Base-by-base conservation (phyloP, 805 yeast genomes). In the Ogataea angusta region DNA sequence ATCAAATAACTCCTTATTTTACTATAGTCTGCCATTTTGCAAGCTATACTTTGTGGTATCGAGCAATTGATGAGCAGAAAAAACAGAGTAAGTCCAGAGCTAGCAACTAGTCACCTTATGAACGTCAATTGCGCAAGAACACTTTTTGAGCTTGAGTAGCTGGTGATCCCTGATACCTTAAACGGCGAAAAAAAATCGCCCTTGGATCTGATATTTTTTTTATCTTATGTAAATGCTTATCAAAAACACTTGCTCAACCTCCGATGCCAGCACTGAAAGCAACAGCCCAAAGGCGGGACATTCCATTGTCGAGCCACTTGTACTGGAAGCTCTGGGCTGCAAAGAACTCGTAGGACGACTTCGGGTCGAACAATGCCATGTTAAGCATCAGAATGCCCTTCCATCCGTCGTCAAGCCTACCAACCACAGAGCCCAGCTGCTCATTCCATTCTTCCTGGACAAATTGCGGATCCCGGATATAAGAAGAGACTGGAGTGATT, bases 231-330 rank as follows among this genome's bases (percentile, higher is more conserved):
- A 30, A 30, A 22, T 18, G 18, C 24, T 23, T 23, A 30, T 10
- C 12, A 22, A 15, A 9, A 10, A 17, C 26, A 34, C 29, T 13
- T 16, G 7, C 3, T 36, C 43, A 43, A 6, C 62, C 64, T 2
- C 66, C 62, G 40, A 64, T 54, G 10, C 82, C 84, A 34, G 79
- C 84, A 38, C 79, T 63, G 56, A 69, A 78, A 0, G 83, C 80
- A 46, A 78, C 63, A 35, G 75, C 61, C 85, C 85, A 80, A 5
- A 83, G 76, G 46, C 74, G 62, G 51, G 82, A 75, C 71, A 75
- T 78, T 19, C 85, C 86, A 45, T 75, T 70, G 49, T 80, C 85
- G 47, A 79, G 63, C 60, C 71, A 73, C 10, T 54, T 51, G 19
- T 56, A 49, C 33, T 62, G 59, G 37, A 67, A 69, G 29, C 42